Conservation (phyloP, 345 rosid genomes). For the Pelargonium nanum region DNA sequence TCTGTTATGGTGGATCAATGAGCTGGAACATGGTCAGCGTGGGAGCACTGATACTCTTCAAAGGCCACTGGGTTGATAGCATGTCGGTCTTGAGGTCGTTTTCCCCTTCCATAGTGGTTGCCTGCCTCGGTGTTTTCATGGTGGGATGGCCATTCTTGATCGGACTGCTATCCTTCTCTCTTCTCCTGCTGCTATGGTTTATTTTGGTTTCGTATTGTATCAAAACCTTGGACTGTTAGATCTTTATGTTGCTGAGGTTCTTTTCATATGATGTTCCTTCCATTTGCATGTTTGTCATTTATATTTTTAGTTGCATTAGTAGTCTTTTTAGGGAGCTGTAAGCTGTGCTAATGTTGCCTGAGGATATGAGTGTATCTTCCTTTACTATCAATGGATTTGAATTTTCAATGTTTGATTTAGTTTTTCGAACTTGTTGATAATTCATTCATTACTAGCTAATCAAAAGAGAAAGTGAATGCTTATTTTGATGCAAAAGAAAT, state of each 20-base stretch:
- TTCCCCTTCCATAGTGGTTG: constrained; percentile 58
- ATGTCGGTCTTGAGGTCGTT: constrained; percentile 60
- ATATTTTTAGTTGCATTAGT: too few species aligned
- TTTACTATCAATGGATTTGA: too few species aligned
- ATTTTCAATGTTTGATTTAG: too few species aligned
- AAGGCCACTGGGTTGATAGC: constrained; percentile 57
- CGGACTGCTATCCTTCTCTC: constrained; percentile 52
- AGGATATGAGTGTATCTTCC: too few species aligned
- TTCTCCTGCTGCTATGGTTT: constrained; percentile 66
- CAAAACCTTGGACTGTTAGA: constrained; percentile 47
- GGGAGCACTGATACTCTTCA: constrained; percentile 43
- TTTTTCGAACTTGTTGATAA: too few species aligned
- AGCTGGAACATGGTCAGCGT: constrained; percentile 83
- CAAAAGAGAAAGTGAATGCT: too few species aligned
- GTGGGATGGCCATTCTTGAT: constrained; percentile 82
- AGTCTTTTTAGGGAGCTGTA: too few species aligned
- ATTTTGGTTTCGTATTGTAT: constrained; percentile 52
- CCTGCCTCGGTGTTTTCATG: constrained; percentile 35
- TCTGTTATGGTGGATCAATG: constrained; percentile 62
- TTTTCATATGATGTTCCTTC: too few species aligned
- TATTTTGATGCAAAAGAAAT: too few species aligned
- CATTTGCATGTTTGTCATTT: too few species aligned
- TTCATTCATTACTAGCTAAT: too few species aligned
- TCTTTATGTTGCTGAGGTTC: constrained; percentile 3
- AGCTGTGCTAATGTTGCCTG: too few species aligned